These are phyloP conservation scores for Aspergillus fructus DNA, from an alignment of 2,329 filamentous ascomycete species.

Conservation along the genomic window DNA sequence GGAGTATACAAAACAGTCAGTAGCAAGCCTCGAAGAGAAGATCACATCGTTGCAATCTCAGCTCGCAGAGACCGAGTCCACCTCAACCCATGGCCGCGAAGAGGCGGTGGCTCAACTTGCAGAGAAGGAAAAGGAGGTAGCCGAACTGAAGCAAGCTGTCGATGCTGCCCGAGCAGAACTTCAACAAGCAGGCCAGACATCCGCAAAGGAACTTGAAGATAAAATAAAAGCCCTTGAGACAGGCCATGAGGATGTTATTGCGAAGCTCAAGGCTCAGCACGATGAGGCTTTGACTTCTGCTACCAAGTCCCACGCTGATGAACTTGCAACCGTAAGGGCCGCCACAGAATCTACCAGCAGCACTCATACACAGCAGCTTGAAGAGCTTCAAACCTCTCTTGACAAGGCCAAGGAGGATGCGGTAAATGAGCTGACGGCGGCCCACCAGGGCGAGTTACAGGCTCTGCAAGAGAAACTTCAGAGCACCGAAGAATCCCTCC, in stretches of 20 bases:
- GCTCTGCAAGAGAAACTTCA: conserved; percentile 35
- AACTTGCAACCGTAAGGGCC: conserved; percentile 33
- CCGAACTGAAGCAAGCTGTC: conserved; percentile 32
- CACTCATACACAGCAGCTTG: conserved; percentile 32
- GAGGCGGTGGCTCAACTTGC: conserved; percentile 28
- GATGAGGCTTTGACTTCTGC: conserved; percentile 24
- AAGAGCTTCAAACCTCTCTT: conserved; percentile 34
- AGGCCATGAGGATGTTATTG: conserved; percentile 29
- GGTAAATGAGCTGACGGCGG: conserved; percentile 30
- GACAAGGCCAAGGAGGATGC: conserved; percentile 33
- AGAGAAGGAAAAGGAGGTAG: conserved; percentile 38
- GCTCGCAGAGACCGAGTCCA: conserved; percentile 33
- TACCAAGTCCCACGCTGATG: conserved; percentile 31
- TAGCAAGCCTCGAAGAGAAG: conserved; percentile 34
- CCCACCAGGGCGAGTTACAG: conserved; percentile 34
- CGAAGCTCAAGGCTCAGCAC: conserved; percentile 21
- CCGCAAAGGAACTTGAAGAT: conserved; percentile 21
- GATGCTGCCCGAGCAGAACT: conserved; percentile 36
- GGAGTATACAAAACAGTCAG: conserved; percentile 30
- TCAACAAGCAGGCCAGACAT: conserved; percentile 24
- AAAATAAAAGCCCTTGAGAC: conserved; percentile 30
- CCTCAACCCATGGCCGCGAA: conserved; percentile 24
- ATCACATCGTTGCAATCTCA: conserved; percentile 36
- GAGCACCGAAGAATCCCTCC: conserved; percentile 33
- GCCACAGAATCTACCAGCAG: conserved; percentile 30